Conservation (phyloP, 805 yeast species). For the Saturnispora ahearnii region DNA sequence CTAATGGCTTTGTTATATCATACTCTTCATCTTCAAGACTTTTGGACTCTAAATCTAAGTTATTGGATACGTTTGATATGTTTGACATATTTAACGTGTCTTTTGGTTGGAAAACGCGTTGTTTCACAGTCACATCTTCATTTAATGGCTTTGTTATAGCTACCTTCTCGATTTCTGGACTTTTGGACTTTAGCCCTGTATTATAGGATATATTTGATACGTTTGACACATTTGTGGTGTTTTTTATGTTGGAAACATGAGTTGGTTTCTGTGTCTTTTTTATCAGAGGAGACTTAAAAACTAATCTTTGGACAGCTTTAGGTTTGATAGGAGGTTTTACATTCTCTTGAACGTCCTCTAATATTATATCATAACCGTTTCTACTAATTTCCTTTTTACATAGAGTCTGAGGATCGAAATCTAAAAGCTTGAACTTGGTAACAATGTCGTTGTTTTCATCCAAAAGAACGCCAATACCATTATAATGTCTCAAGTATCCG, state of each 20-base stretch:
- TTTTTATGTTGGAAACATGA: not conserved
- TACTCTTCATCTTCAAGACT: not conserved
- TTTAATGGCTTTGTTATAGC: not conserved
- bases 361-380: slow-evolving; percentile 4
- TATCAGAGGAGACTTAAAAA: not conserved
- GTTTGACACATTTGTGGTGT: slow-evolving; percentile 21
- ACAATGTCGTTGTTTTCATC: slow-evolving; percentile 5
- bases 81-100: slow-evolving; percentile 21
- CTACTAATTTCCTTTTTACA: not conserved
- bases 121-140: not conserved
- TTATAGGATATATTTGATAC: not conserved
- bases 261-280: not conserved
- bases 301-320: not conserved
- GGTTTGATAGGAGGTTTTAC: not conserved
- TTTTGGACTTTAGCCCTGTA: not conserved
- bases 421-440: slow-evolving; percentile 1
- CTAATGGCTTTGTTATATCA: not conserved
- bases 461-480: slow-evolving; percentile 1
- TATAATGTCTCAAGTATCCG: not conserved
- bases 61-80: not conserved
- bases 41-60: not conserved
- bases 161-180: not conserved
- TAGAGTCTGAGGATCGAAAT: slow-evolving; percentile 1
- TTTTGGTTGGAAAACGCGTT: not conserved
- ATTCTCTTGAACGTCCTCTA: not conserved